These are phyloP conservation scores for Leishmania guyanensis DNA, from an alignment of 208 protist genomes.

Conservation along the genomic window DNA sequence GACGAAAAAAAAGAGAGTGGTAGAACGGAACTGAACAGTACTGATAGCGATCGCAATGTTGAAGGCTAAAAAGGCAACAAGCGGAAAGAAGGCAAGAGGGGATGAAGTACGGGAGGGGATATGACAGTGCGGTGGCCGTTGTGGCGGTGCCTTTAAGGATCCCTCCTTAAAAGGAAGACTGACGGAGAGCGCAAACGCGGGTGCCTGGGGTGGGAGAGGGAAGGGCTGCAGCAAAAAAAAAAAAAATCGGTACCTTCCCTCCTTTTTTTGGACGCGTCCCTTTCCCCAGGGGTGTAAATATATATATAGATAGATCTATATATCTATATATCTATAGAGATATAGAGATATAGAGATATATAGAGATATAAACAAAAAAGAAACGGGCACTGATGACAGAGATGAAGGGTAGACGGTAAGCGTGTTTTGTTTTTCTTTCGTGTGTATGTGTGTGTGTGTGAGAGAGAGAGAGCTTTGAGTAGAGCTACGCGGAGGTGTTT, in stretches of 20 bases:
- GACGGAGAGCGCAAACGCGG: neutral
- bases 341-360: no score
- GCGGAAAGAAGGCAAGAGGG: neutral
- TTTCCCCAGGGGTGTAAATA: neutral
- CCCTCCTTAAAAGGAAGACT: neutral
- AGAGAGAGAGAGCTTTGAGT: neutral
- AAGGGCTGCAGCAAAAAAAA: no score
- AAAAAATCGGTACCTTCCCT: neutral
- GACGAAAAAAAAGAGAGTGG: neutral
- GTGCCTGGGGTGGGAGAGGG: neutral
- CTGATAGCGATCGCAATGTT: neutral
- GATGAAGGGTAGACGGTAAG: neutral
- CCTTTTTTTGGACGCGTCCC: neutral
- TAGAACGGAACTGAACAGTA: neutral
- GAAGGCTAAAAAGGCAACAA: neutral
- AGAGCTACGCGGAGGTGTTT: neutral
- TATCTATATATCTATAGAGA: neutral
- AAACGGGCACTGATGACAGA: neutral
- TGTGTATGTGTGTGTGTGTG: no score
- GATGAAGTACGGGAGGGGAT: neutral
- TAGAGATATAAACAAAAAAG: no score
- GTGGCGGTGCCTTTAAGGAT: neutral
- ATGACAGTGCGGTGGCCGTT: neutral
- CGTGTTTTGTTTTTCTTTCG: neutral
- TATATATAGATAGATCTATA: no score